Evolutionary conservation across 257 asterid species (phyloP).

Genomic region (Salvia rosmarinus): DNA sequence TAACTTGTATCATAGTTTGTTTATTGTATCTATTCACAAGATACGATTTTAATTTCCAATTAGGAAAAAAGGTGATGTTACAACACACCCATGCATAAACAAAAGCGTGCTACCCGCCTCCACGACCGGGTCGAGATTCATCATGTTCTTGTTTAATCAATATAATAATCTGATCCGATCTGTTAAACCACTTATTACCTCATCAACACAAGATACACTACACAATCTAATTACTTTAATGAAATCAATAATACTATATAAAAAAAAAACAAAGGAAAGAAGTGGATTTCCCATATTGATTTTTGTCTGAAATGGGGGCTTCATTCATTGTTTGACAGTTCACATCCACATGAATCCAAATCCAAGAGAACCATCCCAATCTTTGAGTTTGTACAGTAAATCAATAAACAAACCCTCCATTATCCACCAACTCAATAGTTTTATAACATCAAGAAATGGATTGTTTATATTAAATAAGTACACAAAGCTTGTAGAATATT

Average conservation of each 20-base stretch:
- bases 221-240: slow-evolving; percentile 11
- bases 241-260: neutral
- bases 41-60: neutral
- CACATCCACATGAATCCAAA: slow-evolving; percentile 34
- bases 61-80: neutral
- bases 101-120: slow-evolving; percentile 43
- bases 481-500: neutral
- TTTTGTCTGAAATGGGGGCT: slow-evolving; percentile 31
- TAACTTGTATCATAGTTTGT: too few species aligned
- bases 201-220: slow-evolving; percentile 31
- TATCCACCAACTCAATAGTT: slow-evolving; percentile 38
- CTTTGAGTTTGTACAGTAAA: slow-evolving; percentile 19
- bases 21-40: neutral
- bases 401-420: slow-evolving; percentile 34
- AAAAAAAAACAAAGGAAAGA: slow-evolving; percentile 19
- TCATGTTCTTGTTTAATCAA: slow-evolving; percentile 24
- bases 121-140: slow-evolving; percentile 47
- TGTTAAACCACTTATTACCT: slow-evolving; percentile 43
- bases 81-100: neutral
- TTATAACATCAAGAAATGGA: slow-evolving; percentile 28
- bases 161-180: slow-evolving; percentile 55
- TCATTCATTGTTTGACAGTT: slow-evolving; percentile 51
- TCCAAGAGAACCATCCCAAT: slow-evolving; percentile 33
- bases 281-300: slow-evolving; percentile 43
- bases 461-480: too few species aligned